A percentile compares a stretch with the other conserved stretches of the same genome.
Evolutionary conservation across 2,329 filamentous ascomycete genomes (phyloP).

Genomic region (Cercospora zeae-maydis): DNA sequence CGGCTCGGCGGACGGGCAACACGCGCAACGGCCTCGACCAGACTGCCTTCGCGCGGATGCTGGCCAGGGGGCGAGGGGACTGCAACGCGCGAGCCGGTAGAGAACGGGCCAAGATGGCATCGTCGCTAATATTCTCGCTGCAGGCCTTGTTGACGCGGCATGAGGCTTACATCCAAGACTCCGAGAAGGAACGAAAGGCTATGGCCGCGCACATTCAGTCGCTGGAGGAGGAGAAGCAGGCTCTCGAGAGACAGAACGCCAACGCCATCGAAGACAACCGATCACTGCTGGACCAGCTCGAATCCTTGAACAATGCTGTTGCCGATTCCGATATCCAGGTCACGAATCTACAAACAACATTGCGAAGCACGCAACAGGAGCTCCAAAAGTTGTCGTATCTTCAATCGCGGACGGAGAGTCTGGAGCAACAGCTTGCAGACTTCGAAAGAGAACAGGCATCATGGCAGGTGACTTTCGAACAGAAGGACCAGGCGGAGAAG

Average conservation of each 20-base stretch:
- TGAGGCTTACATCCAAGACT: constrained; percentile 90
- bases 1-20: constrained; percentile 4
- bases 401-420: constrained; percentile 67
- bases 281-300: constrained; percentile 75
- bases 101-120: constrained; percentile 36
- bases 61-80: constrained; percentile 6
- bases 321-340: constrained; percentile 76
- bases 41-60: constrained; percentile 3
- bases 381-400: constrained; percentile 70
- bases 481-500: constrained; percentile 70
- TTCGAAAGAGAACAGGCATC: constrained; percentile 78
- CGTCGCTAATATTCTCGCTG: constrained; percentile 65
- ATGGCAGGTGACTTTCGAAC: constrained; percentile 64
- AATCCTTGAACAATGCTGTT: constrained; percentile 75
- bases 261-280: constrained; percentile 79
- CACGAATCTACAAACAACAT: constrained; percentile 68
- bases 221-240: constrained; percentile 67
- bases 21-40: constrained; percentile 4
- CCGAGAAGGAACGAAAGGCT: constrained; percentile 75
- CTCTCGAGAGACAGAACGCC: constrained; percentile 71
- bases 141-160: constrained; percentile 90
- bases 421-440: constrained; percentile 74
- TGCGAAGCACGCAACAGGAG: constrained; percentile 74
- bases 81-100: constrained; percentile 9
- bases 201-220: constrained; percentile 70